phyloP scores from a whole-genome alignment of 208 protist genomes.

The Naegleria fowleri region DNA sequence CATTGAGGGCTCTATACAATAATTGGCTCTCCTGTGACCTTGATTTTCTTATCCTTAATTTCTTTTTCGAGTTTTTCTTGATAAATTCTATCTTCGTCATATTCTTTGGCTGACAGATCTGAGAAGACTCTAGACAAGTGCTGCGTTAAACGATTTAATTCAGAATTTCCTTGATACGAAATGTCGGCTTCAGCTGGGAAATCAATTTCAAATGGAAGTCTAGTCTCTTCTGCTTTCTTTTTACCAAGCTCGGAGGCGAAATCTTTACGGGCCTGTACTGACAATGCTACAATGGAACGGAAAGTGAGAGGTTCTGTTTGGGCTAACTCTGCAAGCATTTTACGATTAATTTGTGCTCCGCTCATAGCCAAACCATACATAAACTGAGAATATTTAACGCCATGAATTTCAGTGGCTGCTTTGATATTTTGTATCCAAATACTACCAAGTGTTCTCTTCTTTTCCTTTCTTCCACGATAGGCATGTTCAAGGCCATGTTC shows the following conservation, averaged over 20 bases:
- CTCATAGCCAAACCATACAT: not conserved
- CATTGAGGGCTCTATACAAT: not conserved
- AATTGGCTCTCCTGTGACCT: not conserved
- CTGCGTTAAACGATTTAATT: not conserved
- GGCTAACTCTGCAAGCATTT: slow-evolving; percentile 23
- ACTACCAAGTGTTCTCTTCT: not conserved
- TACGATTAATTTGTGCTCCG: slow-evolving; percentile 11
- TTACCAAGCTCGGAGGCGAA: not conserved
- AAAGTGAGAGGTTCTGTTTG: slow-evolving; percentile 16
- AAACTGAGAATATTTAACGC: slow-evolving; percentile 29
- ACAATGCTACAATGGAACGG: not conserved
- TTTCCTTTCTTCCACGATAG: slow-evolving; percentile 1
- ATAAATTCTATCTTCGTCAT: slow-evolving; percentile 20
- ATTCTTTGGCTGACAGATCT: not conserved
- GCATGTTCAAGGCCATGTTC: slow-evolving; percentile 11
- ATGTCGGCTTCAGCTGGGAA: not conserved
- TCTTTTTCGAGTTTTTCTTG: slow-evolving; percentile 8
- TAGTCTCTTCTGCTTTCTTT: not conserved
- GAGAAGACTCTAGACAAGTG: not conserved
- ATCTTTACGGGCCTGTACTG: not conserved
- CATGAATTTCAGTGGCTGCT: not conserved
- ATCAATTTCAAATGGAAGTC: not conserved
- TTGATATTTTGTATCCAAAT: slow-evolving; percentile 25
- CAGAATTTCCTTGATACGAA: not conserved
- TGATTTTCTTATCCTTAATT: not conserved